Base-by-base conservation (phyloP, 179 eudicot species). In the Nepenthes alata region DNA sequence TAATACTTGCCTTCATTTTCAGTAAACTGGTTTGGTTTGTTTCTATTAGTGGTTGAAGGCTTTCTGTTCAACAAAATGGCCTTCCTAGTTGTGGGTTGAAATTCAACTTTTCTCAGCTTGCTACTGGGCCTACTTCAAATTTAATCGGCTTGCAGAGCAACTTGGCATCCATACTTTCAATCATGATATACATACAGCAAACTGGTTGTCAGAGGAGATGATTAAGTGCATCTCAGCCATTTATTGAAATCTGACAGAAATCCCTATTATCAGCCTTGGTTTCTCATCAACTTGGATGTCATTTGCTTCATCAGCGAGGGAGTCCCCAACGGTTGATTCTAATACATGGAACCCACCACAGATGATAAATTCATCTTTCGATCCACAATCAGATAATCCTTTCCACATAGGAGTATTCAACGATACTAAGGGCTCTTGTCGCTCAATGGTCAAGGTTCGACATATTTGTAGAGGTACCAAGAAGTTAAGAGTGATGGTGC, bases 121-220 rank as follows among this genome's bases (percentile, higher is more conserved):
- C 8, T 41, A 7, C 45, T 41, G 45, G 45, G 8, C 6, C 45
- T 7, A 41, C 45, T 7, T 41, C 45, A 1, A 41, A 4, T 41
- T 4, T 7, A 41, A 7, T 41, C 45, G 5, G 8, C 45, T 41
- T 41, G 45, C 6, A 41, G 45, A 41, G 45, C 45, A 41, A 25
- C 25, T 25, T 37, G 60, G 68, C 8, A 57, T 53, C 15, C 41
- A 61, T 47, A 62, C 55, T 57, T 70, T 53, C 9, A 55, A 71
- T 68, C 61, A 35, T 41, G 70, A 38, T 63, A 70, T 35, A 7
- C 80, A 80, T 59, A 76, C 85, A 53, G 88, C 89, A 45, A 88
- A 86, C 59, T 71, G 78, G 79, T 44, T 86, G 59, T 88, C 93
- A 11, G 96, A 86, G 79, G 94, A 88, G 75, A 81, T 88, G 89